These are phyloP conservation scores for Tetracentron sinense DNA, from an alignment of 164 flowering plant species.

Conservation along the genomic window DNA sequence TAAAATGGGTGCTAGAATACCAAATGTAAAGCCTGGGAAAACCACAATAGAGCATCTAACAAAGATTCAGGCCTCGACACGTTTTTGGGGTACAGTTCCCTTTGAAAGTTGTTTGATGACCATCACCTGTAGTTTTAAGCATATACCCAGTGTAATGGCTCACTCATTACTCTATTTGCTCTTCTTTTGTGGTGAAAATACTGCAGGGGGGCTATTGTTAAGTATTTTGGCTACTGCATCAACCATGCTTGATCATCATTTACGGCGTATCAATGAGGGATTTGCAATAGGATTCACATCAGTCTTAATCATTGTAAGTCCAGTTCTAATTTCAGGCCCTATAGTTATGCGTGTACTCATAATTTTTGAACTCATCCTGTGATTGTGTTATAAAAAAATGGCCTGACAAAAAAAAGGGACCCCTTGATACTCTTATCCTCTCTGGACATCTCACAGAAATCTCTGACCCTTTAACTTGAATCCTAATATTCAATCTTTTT, in stretches of 20 bases:
- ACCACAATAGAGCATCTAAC: conserved; percentile 84
- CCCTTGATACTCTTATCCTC: no score
- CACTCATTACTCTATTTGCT: conserved; percentile 3
- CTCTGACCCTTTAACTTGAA: neutral
- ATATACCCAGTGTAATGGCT: neutral
- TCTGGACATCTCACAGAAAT: neutral
- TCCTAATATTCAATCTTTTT: neutral
- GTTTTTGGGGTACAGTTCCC: conserved; percentile 83
- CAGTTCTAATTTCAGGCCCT: conserved; percentile 2
- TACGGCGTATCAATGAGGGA: conserved; percentile 75
- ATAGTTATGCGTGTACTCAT: neutral
- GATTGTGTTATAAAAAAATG: no score
- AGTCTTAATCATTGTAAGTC: conserved; percentile 84
- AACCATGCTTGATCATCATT: conserved; percentile 72
- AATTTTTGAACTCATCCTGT: neutral
- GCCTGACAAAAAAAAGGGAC: no score
- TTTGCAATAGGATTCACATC: conserved; percentile 94
- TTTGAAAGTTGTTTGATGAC: neutral
- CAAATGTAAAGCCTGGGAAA: conserved; percentile 92
- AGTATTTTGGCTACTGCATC: conserved; percentile 88
- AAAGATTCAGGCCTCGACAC: conserved; percentile 92
- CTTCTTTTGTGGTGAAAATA: conserved; percentile 9
- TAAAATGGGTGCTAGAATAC: conserved; percentile 98
- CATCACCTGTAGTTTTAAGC: neutral
- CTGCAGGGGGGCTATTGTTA: conserved; percentile 78